phyloP scores from a whole-genome alignment of 106 monocot genomes.

The Dendrobium huoshanense region DNA sequence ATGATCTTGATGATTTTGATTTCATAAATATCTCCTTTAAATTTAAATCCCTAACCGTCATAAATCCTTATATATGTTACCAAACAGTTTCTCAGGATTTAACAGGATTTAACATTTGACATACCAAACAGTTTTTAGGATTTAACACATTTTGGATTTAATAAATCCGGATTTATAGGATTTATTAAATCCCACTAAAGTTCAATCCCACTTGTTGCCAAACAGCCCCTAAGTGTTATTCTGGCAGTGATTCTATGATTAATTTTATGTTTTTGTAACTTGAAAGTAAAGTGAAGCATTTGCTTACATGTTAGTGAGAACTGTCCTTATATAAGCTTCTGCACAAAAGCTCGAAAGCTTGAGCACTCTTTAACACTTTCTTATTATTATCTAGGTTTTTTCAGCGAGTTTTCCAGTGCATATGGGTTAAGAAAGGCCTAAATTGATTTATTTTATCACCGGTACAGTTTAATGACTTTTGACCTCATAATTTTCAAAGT shows the following conservation, averaged over 20 bases:
- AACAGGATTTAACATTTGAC: no score
- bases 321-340: background rate
- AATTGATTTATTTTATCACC: background rate
- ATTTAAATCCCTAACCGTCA: no score
- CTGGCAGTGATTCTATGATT: background rate
- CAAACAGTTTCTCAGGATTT: no score
- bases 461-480: background rate
- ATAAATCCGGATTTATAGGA: no score
- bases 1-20: no score
- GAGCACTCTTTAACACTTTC: background rate
- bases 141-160: no score
- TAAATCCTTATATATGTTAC: no score
- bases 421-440: background rate
- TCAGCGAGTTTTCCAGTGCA: background rate
- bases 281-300: background rate
- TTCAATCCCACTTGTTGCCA: no score
- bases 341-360: background rate
- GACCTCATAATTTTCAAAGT: background rate
- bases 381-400: background rate
- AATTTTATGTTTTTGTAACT: background rate
- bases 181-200: no score
- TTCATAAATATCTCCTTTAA: no score
- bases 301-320: background rate
- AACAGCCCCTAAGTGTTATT: no score
- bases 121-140: no score